These are phyloP conservation scores for Lodderomyces margitis DNA, from an alignment of 1,139 yeast species.

Conservation along the genomic window DNA sequence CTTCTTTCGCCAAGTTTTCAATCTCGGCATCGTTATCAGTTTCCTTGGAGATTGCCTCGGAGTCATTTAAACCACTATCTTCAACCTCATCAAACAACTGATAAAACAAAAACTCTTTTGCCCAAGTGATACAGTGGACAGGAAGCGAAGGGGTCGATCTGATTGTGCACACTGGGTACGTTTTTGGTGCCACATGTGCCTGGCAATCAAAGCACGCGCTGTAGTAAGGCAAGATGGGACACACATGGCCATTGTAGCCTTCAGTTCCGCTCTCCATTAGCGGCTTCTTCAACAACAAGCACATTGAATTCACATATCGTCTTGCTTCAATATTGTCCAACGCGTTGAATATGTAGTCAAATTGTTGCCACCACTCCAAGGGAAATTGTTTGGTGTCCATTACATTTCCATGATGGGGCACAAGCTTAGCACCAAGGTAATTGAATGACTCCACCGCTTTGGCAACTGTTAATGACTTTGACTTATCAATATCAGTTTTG, in stretches of 20 bases:
- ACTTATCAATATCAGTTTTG: constrained; percentile 79
- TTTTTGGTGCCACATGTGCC: constrained; percentile 75
- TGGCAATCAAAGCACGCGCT: constrained; percentile 96
- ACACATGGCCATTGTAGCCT: constrained; percentile 91
- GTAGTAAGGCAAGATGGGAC: constrained; percentile 77
- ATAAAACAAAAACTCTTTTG: constrained; percentile 81
- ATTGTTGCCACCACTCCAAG: constrained; percentile 76
- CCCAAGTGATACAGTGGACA: constrained; percentile 96
- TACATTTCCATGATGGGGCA: constrained; percentile 85
- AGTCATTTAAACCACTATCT: constrained; percentile 26
- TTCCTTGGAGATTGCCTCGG: constrained; percentile 42
- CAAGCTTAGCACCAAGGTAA: constrained; percentile 60
- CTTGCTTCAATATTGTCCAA: constrained; percentile 93
- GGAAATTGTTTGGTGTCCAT: constrained; percentile 75
- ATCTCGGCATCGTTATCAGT: constrained; percentile 67
- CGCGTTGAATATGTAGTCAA: constrained; percentile 82
- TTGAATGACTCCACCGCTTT: constrained; percentile 80
- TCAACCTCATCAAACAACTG: constrained; percentile 65
- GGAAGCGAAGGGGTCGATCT: constrained; percentile 97
- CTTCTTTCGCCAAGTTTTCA: constrained; percentile 65
- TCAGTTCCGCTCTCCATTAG: constrained; percentile 94
- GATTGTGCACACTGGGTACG: constrained; percentile 95
- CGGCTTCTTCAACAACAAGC: constrained; percentile 70
- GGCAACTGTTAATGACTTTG: constrained; percentile 81
- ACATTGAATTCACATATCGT: constrained; percentile 80